Evolutionary conservation across 73 alveolate genomes (phyloP).

Genomic region (Symbiodinium pilosum): DNA sequence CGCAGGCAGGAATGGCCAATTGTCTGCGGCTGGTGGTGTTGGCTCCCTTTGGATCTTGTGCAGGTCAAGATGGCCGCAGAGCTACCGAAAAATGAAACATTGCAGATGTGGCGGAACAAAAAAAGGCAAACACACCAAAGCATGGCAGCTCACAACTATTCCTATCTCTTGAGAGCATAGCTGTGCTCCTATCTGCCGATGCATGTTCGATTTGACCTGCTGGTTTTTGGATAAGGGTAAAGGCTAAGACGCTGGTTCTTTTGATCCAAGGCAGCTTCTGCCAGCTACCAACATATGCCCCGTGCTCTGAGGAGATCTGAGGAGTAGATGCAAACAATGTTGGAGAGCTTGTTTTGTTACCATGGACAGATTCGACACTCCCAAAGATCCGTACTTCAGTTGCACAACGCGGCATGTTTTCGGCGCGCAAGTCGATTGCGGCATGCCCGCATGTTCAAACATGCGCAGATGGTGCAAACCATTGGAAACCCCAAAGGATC

Average conservation of each 20-base stretch:
- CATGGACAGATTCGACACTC: slow-evolving; percentile 87
- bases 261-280: slow-evolving; percentile 31
- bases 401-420: slow-evolving; percentile 72
- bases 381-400: slow-evolving; percentile 89
- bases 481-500: too few relatives aligned
- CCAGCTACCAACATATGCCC: neutral
- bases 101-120: too few relatives aligned
- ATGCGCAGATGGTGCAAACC: slow-evolving; percentile 69
- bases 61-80: neutral
- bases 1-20: neutral
- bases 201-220: neutral
- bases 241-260: slow-evolving; percentile 39
- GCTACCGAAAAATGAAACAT: too few relatives aligned
- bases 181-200: neutral
- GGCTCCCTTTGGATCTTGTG: neutral
- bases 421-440: slow-evolving; percentile 84
- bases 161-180: neutral
- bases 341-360: neutral
- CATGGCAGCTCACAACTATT: too few relatives aligned
- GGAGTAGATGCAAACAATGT: neutral
- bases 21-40: neutral
- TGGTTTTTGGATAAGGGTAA: neutral
- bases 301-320: neutral
- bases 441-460: slow-evolving; percentile 78
- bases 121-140: too few relatives aligned